Evolutionary conservation across 441 rosid species (phyloP).

Genomic region (Populus hybrid): DNA sequence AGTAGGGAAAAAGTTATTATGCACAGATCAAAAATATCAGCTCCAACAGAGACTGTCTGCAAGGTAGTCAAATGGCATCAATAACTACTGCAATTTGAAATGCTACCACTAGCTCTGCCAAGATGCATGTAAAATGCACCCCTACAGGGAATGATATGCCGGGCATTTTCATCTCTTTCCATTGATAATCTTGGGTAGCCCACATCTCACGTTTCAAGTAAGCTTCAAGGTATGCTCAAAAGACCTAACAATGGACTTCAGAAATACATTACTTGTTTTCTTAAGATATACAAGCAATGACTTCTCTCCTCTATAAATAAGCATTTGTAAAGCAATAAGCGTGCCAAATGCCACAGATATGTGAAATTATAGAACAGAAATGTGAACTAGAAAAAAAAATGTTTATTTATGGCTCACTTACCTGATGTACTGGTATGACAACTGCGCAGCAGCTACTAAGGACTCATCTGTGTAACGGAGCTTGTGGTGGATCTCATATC

Average conservation of each 20-base stretch:
- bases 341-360: not conserved
- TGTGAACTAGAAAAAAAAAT: not conserved
- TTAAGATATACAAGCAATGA: not conserved
- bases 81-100: not conserved
- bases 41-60: not conserved
- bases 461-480: conserved; percentile 50
- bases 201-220: not conserved
- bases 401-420: conserved; percentile 16
- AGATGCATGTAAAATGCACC: not conserved
- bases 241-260: not conserved
- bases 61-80: not conserved
- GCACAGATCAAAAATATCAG: not conserved
- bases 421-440: conserved; percentile 65
- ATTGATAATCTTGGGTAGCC: not conserved
- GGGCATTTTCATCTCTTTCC: not conserved
- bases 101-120: not conserved
- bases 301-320: not conserved
- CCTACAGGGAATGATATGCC: not conserved
- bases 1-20: not conserved
- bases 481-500: conserved; percentile 56
- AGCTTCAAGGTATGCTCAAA: not conserved
- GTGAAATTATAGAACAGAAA: not conserved
- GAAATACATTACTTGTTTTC: not conserved
- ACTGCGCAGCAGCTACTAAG: conserved; percentile 44
- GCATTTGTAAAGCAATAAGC: not conserved